phyloP scores from a whole-genome alignment of 2,329 filamentous ascomycete species.

The Dactylellina leptospora region DNA sequence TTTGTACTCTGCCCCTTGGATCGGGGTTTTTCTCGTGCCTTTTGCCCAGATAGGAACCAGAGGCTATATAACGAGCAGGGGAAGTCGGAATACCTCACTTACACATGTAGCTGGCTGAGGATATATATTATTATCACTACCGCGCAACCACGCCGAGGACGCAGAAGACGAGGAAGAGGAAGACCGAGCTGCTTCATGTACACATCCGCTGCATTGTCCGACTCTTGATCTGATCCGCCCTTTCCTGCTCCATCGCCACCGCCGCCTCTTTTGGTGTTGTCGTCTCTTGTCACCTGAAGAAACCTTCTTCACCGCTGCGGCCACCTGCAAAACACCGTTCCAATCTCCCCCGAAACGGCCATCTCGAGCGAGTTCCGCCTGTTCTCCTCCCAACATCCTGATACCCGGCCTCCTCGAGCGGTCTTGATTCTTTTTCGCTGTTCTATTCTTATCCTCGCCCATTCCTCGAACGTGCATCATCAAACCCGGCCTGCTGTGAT shows the following conservation, averaged over 20 bases:
- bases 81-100: neutral
- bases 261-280: slow-evolving; percentile 37
- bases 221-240: slow-evolving; percentile 2
- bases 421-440: slow-evolving; percentile 8
- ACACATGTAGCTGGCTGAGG: too few species aligned
- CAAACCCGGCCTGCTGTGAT: slow-evolving; percentile 8
- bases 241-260: slow-evolving; percentile 21
- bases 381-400: slow-evolving; percentile 12
- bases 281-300: slow-evolving; percentile 47
- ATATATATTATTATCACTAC: too few species aligned
- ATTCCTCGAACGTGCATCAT: slow-evolving; percentile 4
- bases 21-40: slow-evolving; percentile 41
- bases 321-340: slow-evolving; percentile 15
- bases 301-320: slow-evolving; percentile 21
- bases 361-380: neutral
- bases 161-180: neutral
- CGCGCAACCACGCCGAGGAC: neutral
- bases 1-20: slow-evolving; percentile 35
- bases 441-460: slow-evolving; percentile 2
- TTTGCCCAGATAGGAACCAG: slow-evolving; percentile 40
- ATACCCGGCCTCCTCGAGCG: neutral
- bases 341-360: slow-evolving; percentile 38
- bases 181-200: too few species aligned
- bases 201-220: slow-evolving; percentile 42
- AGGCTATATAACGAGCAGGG: slow-evolving; percentile 14